A percentile compares a stretch with the other conserved stretches of the same genome.
Evolutionary conservation across 2,329 filamentous ascomycete species (phyloP).

Genomic region (Ophiobolus disseminans): DNA sequence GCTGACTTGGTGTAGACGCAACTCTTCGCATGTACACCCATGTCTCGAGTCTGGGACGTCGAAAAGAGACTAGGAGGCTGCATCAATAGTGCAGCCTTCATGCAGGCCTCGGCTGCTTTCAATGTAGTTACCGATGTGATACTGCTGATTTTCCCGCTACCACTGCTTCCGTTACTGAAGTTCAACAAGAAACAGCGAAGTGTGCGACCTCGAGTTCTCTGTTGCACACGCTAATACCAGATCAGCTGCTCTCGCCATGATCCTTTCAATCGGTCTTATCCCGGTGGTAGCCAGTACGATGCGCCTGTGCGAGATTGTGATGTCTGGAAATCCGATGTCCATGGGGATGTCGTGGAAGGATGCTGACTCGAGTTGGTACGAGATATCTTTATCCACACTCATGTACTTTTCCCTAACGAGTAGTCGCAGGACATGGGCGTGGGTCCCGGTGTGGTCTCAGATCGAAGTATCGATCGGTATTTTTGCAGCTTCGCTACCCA

Average conservation of each 20-base stretch:
- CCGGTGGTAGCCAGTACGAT: slow-evolving; percentile 36
- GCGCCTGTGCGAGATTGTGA: slow-evolving; percentile 35
- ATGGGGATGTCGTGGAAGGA: slow-evolving; percentile 21
- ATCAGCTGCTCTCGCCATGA: slow-evolving; percentile 27
- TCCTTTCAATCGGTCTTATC: slow-evolving; percentile 37
- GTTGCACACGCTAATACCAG: background rate
- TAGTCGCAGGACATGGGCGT: slow-evolving; percentile 23
- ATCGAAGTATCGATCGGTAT: slow-evolving; percentile 41
- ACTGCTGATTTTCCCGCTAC: slow-evolving; percentile 32
- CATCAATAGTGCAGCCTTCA: slow-evolving; percentile 27
- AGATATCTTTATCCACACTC: background rate
- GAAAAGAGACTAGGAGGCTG: slow-evolving; percentile 21
- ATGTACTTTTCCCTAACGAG: slow-evolving; percentile 4
- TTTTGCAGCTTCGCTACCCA: slow-evolving; percentile 36
- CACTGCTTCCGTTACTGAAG: slow-evolving; percentile 29
- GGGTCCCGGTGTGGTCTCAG: slow-evolving; percentile 41
- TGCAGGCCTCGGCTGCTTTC: slow-evolving; percentile 29
- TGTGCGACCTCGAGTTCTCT: slow-evolving; percentile 9
- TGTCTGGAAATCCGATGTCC: slow-evolving; percentile 17
- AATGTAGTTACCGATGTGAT: slow-evolving; percentile 34
- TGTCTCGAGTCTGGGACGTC: slow-evolving; percentile 30
- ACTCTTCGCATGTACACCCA: slow-evolving; percentile 29
- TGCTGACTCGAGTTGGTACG: slow-evolving; percentile 32
- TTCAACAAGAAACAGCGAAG: slow-evolving; percentile 36
- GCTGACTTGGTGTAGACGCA: slow-evolving; percentile 20